Base-by-base conservation (phyloP, 2,329 filamentous ascomycete species). In the Botrytis sinoallii region DNA sequence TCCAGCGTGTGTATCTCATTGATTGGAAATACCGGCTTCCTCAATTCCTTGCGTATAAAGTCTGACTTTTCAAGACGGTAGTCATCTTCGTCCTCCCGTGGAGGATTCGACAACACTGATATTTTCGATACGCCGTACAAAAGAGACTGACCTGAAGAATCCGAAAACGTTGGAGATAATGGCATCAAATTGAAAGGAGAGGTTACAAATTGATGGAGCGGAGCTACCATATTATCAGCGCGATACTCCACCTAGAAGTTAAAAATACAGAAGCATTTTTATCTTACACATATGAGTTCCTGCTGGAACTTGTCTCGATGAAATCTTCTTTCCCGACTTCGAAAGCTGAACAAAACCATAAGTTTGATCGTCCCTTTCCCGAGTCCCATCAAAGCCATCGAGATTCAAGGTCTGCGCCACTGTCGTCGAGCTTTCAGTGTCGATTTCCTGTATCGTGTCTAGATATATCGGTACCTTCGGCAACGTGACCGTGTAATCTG, bases 21-120 rank as follows among this genome's bases (percentile, higher is more conserved):
- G 1, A 64, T 55, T 14, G 72, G 72, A 60, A 73, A 52, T 32
- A 29, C 25, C 6, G 65, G 57, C 57, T 63, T 61, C 7, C 59
- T 65, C n/a, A 73, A 40, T 25, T 70, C 29, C 35, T 59, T 38
- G 25, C 72, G 66, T 69, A 73, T 70, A 8, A 44, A 63, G 44
- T 73, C 72, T 3, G 72, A 73, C 20, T 57, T 70, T 38, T 70
- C 59, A 9, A 73, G 59, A 25, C 68, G 66, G 16, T 73, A 69
- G 35, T 69, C 71, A 16, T 40, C 52, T 46, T 44, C 71, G 25
- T 46, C 55, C n/a, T 46, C 48, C 9, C 18, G 35, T 20, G 64
- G 52, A 35, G 14, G 71, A 10, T 73, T 57, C 32, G 66, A 73
- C 29, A 68, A 29, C 20, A 35, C 38, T 35, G 52, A 44, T 61